Evolutionary conservation across 345 rosid genomes (phyloP), one percentile per base, ranked within the genome.

Genomic region (Gossypium ekmanianum): DNA sequence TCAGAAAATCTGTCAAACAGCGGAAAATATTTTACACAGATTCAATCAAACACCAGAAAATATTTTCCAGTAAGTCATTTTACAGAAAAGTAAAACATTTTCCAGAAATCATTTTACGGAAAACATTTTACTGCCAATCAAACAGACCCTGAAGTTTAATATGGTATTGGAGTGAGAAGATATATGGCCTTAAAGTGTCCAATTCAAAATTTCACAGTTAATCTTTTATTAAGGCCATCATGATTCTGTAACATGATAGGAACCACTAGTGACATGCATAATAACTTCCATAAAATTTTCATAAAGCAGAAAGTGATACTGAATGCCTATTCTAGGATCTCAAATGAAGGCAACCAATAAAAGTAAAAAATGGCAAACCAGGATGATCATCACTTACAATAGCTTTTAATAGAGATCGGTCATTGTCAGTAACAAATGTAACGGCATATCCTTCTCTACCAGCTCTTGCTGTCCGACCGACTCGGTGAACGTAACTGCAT

Each of bases 371-470:
- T 74, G 63, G 72, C 73, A 78, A 29, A 59, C 17, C 62, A 61
- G 56, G 45, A 70, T 52, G 63, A 74, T 64, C 1, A 67, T 66
- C 66, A 58, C 97, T 90, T 75, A 93, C 99, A 82, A 95, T 93
- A 80, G 94, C 86, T 91, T 93, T 95, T 74, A 93, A 80, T 68
- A 95, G 92, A 74, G 99, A 89, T 17, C 96, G 92, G 68, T 95
- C 98, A 81, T 82, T 91, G 79, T 95, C 99, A 50, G 98, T 89
- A 77, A 93, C 81, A 77, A 95, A 90, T 27, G 98, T 95, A 72
- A 95, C 99, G 57, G 99, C 99, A 81, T 87, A 95, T 74, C 99
- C 98, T 84, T 91, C 90, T 84, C 97, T 89, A 11, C 99, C 99
- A 77, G 99, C 99, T 89, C 99, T 88, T 68, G 99, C 99, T 62